Conservation (phyloP, 192 early-diverging fungal genomes). For the Chytriomyces confervae region DNA sequence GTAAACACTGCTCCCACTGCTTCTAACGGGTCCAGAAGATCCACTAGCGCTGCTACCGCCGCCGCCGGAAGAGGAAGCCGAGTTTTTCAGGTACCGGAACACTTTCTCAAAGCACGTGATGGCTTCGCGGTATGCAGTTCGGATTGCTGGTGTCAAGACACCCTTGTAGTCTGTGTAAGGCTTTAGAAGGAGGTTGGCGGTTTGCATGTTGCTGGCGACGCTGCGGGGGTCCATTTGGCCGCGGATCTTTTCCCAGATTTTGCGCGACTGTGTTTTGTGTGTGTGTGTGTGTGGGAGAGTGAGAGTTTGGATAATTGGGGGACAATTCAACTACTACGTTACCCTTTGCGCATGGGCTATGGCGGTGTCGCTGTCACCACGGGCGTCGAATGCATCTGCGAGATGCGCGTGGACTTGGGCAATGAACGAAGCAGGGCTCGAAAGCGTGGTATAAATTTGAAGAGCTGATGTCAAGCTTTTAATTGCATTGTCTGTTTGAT, state of each 20-base stretch:
- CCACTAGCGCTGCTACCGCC: not conserved
- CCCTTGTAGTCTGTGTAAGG: conserved; percentile 45
- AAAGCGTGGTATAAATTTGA: conserved; percentile 41
- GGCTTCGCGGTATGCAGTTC: conserved; percentile 52
- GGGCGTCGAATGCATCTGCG: conserved; percentile 44
- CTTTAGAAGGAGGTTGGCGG: conserved; percentile 49
- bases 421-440: conserved; percentile 31
- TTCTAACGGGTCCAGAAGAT: not conserved
- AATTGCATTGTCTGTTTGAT: conserved; percentile 45
- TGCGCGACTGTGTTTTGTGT: conserved; percentile 19
- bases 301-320: not conserved
- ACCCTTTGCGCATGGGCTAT: conserved; percentile 47
- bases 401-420: conserved; percentile 53
- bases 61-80: not conserved
- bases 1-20: not conserved
- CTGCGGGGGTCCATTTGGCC: conserved; percentile 53
- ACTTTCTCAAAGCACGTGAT: conserved; percentile 57
- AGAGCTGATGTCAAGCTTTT: conserved; percentile 49
- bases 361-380: conserved; percentile 53
- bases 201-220: conserved; percentile 53
- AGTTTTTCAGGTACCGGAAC: conserved; percentile 52
- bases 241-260: conserved; percentile 46
- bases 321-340: not conserved
- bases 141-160: conserved; percentile 52
- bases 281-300: not conserved